Percentiles rank a stretch among this genome's conserved stretches.
These are phyloP conservation scores for Wallacemonas sp. DNA, from an alignment of 208 protist genomes.

Conservation along the genomic window DNA sequence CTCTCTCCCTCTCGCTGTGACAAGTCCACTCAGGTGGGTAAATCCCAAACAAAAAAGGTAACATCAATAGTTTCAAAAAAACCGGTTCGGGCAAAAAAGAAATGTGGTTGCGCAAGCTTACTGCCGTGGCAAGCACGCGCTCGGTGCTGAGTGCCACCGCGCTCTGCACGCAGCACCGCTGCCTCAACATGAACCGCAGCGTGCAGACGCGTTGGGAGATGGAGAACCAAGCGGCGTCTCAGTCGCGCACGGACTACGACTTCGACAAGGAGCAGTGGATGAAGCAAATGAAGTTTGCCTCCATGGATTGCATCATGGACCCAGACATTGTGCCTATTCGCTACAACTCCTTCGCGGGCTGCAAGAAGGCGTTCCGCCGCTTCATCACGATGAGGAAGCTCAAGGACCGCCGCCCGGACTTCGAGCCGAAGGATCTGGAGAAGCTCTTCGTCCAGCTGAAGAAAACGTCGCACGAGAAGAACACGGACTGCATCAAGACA, in stretches of 20 bases:
- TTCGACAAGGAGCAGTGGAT: constrained; percentile 93
- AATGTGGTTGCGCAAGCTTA: too few relatives aligned
- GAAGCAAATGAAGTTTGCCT: constrained; percentile 91
- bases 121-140: constrained; percentile 26
- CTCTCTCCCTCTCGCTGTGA: too few relatives aligned
- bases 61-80: too few relatives aligned
- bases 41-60: too few relatives aligned
- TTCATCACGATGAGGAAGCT: constrained; percentile 91
- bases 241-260: constrained; percentile 90
- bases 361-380: constrained; percentile 73
- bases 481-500: constrained; percentile 55
- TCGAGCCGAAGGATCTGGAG: constrained; percentile 65
- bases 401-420: constrained; percentile 82
- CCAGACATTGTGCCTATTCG: constrained; percentile 82
- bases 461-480: constrained; percentile 60
- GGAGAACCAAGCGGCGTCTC: constrained; percentile 62
- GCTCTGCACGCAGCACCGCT: constrained; percentile 30
- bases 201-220: constrained; percentile 85
- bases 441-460: constrained; percentile 79
- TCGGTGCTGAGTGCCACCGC: neutral
- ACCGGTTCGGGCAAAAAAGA: too few relatives aligned
- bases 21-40: too few relatives aligned
- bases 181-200: constrained; percentile 86
- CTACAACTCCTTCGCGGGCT: constrained; percentile 73
- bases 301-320: constrained; percentile 93